These are phyloP conservation scores for Neurospora crassa DNA, from an alignment of 2,329 filamentous ascomycete species.

Conservation along the genomic window DNA sequence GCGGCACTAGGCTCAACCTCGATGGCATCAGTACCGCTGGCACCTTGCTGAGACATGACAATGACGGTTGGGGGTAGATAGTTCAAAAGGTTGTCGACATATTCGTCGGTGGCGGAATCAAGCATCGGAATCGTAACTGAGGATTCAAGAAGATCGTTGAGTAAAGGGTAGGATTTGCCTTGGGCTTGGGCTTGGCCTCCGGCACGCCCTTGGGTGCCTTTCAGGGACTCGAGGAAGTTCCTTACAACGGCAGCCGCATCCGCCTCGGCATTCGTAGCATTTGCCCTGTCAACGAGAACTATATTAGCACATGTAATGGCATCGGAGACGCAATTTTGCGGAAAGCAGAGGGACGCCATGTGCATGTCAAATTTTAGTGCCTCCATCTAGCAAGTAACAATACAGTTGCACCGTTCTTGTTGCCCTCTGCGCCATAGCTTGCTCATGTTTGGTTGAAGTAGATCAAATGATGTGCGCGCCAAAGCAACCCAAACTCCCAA, in stretches of 20 bases:
- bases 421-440: slow-evolving; percentile 9
- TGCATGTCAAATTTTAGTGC: slow-evolving; percentile 13
- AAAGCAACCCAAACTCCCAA: slow-evolving; percentile 3
- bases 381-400: slow-evolving; percentile 16
- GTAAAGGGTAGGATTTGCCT: slow-evolving; percentile 62
- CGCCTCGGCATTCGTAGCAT: slow-evolving; percentile 19
- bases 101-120: slow-evolving; percentile 51
- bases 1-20: slow-evolving; percentile 59
- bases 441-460: neutral
- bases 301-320: slow-evolving; percentile 9
- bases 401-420: slow-evolving; percentile 5
- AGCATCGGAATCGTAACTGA: slow-evolving; percentile 70
- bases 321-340: neutral
- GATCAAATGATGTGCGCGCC: slow-evolving; percentile 1
- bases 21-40: slow-evolving; percentile 40
- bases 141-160: slow-evolving; percentile 76
- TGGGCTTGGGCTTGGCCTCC: slow-evolving; percentile 27
- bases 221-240: slow-evolving; percentile 79
- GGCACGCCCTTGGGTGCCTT: slow-evolving; percentile 39
- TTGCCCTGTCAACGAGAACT: slow-evolving; percentile 11
- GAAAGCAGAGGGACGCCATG: slow-evolving; percentile 5
- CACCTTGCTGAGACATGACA: slow-evolving; percentile 61
- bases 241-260: slow-evolving; percentile 74
- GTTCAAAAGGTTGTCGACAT: slow-evolving; percentile 64
- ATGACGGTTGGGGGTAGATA: slow-evolving; percentile 73